Evolutionary conservation across 441 rosid genomes (phyloP), one percentile per base, ranked within the genome.

Genomic region (Rhodomyrtus psidioides): DNA sequence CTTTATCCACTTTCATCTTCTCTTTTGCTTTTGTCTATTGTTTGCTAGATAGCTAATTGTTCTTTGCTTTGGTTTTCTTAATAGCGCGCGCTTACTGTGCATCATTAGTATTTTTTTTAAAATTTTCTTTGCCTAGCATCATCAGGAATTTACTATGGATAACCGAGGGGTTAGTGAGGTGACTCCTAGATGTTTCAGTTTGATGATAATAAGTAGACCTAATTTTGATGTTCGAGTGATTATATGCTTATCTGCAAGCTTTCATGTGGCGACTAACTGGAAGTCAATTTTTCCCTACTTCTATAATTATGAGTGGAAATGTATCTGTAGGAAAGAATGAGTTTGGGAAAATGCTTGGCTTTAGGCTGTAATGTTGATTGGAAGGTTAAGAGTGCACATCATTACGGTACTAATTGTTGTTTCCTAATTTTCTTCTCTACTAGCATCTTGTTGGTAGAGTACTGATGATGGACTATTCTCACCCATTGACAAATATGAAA

Each of bases 31-130:
- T 70, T 23, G 16, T 70, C 79, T 39, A 39, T 39, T 6, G n/a
- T 10, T 70, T 70, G 51, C 7, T 0, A 70, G 79, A 70, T 70
- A 21, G 51, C 79, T 70, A 21, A 39, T 39, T 21, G 9, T 70
- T 70, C 51, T 21, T 70, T 21, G 79, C 16, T 39, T 21, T 21
- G 79, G 15, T 21, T 39, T 70, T 70, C 79, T 39, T 39, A 3
- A 70, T 39, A 15, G 79, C 0, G 0, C 12, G n/a, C 0, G 0
- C n/a, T 23, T 6, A 10, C 21, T 2, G 51, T 39, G 79, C 5
- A 3, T 23, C 79, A 21, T 70, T 21, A 70, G n/a, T 70, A 2
- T 19, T 65, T 2, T 17, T 30, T 30, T 34, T 15, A 1, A 4
- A n/a, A 14, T 70, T 70, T 70, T 8, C 79, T 70, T 70, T 70